Conservation (phyloP, 495 filamentous ascomycete genomes). For the Xylaria intraflava region DNA sequence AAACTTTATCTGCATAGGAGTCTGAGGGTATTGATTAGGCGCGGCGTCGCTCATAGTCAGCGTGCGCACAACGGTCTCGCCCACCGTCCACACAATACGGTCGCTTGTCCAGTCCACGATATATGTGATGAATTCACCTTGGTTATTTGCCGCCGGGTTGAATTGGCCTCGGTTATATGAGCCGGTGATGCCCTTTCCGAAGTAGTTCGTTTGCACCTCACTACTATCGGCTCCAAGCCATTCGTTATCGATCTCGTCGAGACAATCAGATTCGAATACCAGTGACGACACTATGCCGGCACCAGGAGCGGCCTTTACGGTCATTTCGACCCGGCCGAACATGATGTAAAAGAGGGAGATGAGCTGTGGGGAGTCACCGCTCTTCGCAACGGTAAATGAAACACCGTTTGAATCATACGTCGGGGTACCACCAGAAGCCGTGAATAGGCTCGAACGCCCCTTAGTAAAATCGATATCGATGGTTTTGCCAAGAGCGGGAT, state of each 20-base stretch:
- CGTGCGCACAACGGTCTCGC: conserved; percentile 62
- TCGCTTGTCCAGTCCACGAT: conserved; percentile 80
- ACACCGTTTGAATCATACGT: conserved; percentile 73
- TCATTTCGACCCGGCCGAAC: conserved; percentile 70
- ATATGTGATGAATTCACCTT: conserved; percentile 74
- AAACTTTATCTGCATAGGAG: conserved; percentile 79
- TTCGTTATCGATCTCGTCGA: conserved; percentile 94
- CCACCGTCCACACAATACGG: conserved; percentile 75
- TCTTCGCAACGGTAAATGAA: conserved; percentile 73
- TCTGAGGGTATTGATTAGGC: conserved; percentile 74
- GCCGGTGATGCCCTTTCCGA: conserved; percentile 75
- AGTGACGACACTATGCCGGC: conserved; percentile 73
- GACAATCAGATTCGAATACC: conserved; percentile 79
- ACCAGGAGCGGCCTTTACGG: conserved; percentile 64
- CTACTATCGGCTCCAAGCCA: conserved; percentile 61
- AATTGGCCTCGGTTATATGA: conserved; percentile 70
- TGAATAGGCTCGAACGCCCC: conserved; percentile 65
- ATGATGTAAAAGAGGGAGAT: conserved; percentile 73
- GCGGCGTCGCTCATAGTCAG: conserved; percentile 51
- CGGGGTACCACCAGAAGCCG: conserved; percentile 52
- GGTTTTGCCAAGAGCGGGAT: conserved; percentile 75
- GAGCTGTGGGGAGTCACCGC: conserved; percentile 79
- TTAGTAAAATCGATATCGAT: conserved; percentile 74
- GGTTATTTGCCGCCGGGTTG: conserved; percentile 54
- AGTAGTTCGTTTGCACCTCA: conserved; percentile 86